Evolutionary conservation across 495 filamentous ascomycete genomes (phyloP), one percentile per base, ranked within the genome.

Genomic region (Podospora pseudocomata): DNA sequence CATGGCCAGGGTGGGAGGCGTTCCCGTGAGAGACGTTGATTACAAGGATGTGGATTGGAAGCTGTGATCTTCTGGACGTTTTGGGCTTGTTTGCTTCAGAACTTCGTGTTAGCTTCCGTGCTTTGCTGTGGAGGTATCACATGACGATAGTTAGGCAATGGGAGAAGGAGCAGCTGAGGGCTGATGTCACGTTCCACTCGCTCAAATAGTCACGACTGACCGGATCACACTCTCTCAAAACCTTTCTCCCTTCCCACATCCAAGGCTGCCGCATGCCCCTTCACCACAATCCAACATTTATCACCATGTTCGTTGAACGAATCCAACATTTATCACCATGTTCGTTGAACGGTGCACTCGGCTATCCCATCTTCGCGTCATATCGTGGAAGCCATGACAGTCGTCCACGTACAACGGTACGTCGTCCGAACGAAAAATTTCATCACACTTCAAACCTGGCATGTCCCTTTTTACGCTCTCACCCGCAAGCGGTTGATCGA

Each of bases 21-120:
- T 67, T 32, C 70, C 67, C 5, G 64, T 62, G 28, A 57, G 70
- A 11, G 67, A 71, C 54, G 49, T 71, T 23, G 67, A 71, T 53
- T 71, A 69, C 34, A 66, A 66, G 63, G 70, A 71, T 69, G 70
- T 65, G 1, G 11, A 49, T 0, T 68, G 66, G 53, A 27, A 32
- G 27, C 32, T 68, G 49, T 61, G 20, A 57, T 57, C 18, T 18
- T 39, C 34, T 39, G 34, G 34, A 39, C 6, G 34, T 11, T 11
- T 39, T 5, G 34, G 11, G 11, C 11, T 39, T 39, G 34, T 39
- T 39, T 39, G 39, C 39, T 49, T 49, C 5, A 9, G 30, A 18
- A 9, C 0, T 13, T 16, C 2, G 39, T 49, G 39, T 49, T 49
- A 11, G 39, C 39, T 49, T 16, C 39, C 39, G 39, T 49, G 2